phyloP scores from a whole-genome alignment of 352 stramenopile genomes.

The Thraustotheca clavata region DNA sequence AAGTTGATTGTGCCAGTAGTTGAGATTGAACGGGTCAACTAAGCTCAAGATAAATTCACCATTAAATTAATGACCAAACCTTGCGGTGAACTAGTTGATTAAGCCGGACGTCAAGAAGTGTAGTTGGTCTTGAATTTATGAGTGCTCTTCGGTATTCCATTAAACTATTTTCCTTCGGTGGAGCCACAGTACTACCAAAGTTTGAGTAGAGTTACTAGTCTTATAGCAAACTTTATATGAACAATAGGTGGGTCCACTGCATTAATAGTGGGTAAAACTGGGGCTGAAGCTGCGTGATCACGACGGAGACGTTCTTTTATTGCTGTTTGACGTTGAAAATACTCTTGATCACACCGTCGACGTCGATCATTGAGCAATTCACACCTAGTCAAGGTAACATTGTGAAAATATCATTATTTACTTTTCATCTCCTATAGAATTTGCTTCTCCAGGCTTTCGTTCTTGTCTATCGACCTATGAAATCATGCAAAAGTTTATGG shows the following conservation, averaged over 20 bases:
- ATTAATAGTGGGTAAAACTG: neutral
- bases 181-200: neutral
- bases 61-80: neutral
- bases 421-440: too few species aligned
- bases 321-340: constrained; percentile 9
- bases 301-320: neutral
- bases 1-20: neutral
- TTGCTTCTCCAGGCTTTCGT: too few species aligned
- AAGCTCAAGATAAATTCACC: neutral
- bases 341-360: neutral
- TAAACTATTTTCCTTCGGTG: neutral
- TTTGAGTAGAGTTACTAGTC: too few species aligned
- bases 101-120: constrained; percentile 12
- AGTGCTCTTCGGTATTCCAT: neutral
- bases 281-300: neutral
- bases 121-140: constrained; percentile 1
- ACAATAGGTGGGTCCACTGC: neutral
- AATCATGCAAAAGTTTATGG: neutral
- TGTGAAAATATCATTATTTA: too few species aligned
- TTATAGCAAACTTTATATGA: too few species aligned
- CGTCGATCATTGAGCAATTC: neutral
- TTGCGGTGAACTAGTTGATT: neutral
- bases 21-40: neutral
- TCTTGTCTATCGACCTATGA: too few species aligned
- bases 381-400: neutral